Conservation (phyloP, 164 flowering plant genomes). For the Berberis vulgaris region DNA sequence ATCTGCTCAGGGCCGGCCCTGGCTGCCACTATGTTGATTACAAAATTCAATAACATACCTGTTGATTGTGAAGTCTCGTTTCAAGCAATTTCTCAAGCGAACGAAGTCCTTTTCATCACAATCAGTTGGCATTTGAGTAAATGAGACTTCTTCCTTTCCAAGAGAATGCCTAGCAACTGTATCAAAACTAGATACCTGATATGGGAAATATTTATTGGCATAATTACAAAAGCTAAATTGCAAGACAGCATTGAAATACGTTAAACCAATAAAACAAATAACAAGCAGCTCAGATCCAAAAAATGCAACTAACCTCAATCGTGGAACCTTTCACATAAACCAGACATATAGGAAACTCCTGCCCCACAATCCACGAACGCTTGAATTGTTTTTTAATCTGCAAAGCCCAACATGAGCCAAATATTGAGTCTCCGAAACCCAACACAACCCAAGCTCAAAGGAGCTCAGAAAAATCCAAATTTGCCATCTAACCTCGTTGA, state of each 20-base stretch:
- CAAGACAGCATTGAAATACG: not conserved
- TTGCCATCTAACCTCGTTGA: constrained; percentile 37
- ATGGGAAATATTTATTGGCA: constrained; percentile 1
- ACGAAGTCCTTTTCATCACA: constrained; percentile 38
- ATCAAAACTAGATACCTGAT: constrained; percentile 80
- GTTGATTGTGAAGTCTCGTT: constrained; percentile 86
- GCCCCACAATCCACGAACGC: constrained; percentile 47
- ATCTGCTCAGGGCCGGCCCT: no score
- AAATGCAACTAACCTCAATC: not conserved
- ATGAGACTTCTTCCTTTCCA: constrained; percentile 20
- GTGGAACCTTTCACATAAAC: constrained; percentile 25
- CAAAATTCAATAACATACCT: constrained; percentile 29
- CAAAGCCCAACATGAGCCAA: constrained; percentile 6
- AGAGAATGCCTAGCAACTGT: constrained; percentile 28
- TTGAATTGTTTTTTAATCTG: constrained; percentile 47
- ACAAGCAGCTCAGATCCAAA: not conserved
- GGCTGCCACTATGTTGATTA: no score
- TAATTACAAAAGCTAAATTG: not conserved
- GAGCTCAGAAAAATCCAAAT: not conserved
- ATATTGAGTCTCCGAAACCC: not conserved
- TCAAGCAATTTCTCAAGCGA: constrained; percentile 62
- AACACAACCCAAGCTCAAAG: not conserved
- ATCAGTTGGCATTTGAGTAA: constrained; percentile 27
- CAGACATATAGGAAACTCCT: constrained; percentile 70
- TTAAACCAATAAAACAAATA: not conserved